A percentile compares a stretch with the other conserved stretches of the same genome.
Evolutionary conservation across 208 protist genomes (phyloP).

Genomic region (Angomonas desouzai): DNA sequence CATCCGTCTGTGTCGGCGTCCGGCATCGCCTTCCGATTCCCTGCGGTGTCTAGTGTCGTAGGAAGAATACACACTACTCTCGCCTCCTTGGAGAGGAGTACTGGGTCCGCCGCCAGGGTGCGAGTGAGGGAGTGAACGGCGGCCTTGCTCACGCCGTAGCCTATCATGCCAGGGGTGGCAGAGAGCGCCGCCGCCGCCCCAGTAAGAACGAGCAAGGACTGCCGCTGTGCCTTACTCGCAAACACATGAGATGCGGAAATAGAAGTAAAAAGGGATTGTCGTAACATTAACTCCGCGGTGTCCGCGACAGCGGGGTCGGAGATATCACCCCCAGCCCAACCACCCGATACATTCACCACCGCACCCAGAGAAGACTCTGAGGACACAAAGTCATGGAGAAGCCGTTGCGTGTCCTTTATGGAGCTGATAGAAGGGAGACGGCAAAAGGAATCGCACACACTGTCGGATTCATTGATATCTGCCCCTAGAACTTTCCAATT

Average conservation of each 20-base stretch:
- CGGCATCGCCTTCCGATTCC: slow-evolving; percentile 63
- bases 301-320: slow-evolving; percentile 20
- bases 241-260: slow-evolving; percentile 59
- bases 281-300: slow-evolving; percentile 61
- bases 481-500: neutral
- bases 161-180: slow-evolving; percentile 71
- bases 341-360: slow-evolving; percentile 81
- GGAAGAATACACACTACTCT: slow-evolving; percentile 69
- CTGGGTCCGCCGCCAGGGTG: slow-evolving; percentile 38
- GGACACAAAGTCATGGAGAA: slow-evolving; percentile 19
- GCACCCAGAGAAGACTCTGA: slow-evolving; percentile 32
- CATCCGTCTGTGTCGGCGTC: slow-evolving; percentile 44
- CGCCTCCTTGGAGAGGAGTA: slow-evolving; percentile 31
- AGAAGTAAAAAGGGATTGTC: slow-evolving; percentile 70
- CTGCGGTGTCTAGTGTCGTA: slow-evolving; percentile 56
- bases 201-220: slow-evolving; percentile 59
- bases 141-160: slow-evolving; percentile 82
- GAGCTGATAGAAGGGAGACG: slow-evolving; percentile 28
- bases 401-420: slow-evolving; percentile 26
- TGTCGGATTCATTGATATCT: neutral
- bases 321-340: slow-evolving; percentile 58
- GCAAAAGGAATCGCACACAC: slow-evolving; percentile 21
- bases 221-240: slow-evolving; percentile 23
- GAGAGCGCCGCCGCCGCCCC: slow-evolving; percentile 45
- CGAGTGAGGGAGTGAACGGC: slow-evolving; percentile 78